Base-by-base conservation (phyloP, 345 rosid species). In the Gossypium australe region DNA sequence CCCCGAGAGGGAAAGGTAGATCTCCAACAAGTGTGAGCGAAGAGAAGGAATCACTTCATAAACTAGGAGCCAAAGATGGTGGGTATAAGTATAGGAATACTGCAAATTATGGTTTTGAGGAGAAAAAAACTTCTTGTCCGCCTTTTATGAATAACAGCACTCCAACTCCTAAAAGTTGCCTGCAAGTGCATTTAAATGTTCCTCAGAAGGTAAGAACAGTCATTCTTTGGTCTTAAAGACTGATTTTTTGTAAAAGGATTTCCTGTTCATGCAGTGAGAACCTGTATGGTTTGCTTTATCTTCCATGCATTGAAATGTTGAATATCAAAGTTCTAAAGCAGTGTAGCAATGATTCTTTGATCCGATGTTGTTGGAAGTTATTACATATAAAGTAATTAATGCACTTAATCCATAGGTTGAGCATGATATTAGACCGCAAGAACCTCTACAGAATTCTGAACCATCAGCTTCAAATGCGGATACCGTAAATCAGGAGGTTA, bases 121-220 rank as follows among this genome's bases (percentile, higher is more conserved):
- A 79, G 71, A 80, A 76, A 79, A 83, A 73, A 62, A 51, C 63
- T 73, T 38, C 77, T 72, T 76, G 68, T 17, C 77, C 65, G 16
- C 65, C 74, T 9, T 29, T 55, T 14, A 11, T 78, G 63, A 77
- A 45, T 24, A 71, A 73, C 57, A 76, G 34, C 12, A 48, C 51
- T 38, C 64, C 78, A 48, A 61, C 82, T 58, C n/a, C 77, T 25
- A 80, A 72, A 71, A 79, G 55, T 79, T 51, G 63, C 52, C 57
- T 52, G 74, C 74, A 77, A 34, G 70, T 8, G 29, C 79, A 78
- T 38, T 27, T 67, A 63, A 60, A 74, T 62, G 73, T 70, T 38
- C 64, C 77, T 5, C 86, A 61, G 75, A 82, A 77, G 86, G 93
- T 84, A 62, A 9, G 25, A 65, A 3, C 41, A 5, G n/a, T 0